Percentiles rank a stretch among this genome's conserved stretches.
These are phyloP conservation scores for Jackrogersella multiformis DNA, from an alignment of 495 filamentous ascomycete genomes.

Conservation along the genomic window DNA sequence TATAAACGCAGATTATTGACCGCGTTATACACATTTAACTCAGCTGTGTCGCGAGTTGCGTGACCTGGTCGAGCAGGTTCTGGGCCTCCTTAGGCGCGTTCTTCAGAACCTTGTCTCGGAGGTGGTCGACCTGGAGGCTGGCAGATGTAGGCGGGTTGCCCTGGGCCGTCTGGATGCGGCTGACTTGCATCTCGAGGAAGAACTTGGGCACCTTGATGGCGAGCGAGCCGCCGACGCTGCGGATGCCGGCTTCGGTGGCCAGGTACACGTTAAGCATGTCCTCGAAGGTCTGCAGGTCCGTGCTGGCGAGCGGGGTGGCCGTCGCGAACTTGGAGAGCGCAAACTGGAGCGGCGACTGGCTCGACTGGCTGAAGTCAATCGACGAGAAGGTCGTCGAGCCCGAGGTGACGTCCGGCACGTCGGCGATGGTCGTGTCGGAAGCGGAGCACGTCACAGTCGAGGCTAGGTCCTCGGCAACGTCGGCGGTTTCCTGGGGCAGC, in stretches of 20 bases:
- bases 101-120: constrained; percentile 59
- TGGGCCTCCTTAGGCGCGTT: constrained; percentile 54
- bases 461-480: constrained; percentile 45
- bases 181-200: constrained; percentile 59
- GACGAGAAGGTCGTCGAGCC: constrained; percentile 54
- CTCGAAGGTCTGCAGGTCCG: constrained; percentile 54
- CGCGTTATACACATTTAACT: constrained; percentile 23
- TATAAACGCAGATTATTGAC: neutral
- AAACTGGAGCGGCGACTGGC: constrained; percentile 52
- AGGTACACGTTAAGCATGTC: constrained; percentile 56
- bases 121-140: constrained; percentile 55
- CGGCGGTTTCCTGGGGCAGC: constrained; percentile 49
- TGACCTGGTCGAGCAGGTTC: constrained; percentile 51
- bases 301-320: constrained; percentile 46
- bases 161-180: constrained; percentile 60
- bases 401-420: constrained; percentile 56
- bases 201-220: constrained; percentile 62
- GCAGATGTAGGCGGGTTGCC: constrained; percentile 55
- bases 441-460: constrained; percentile 52
- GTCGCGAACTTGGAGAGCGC: constrained; percentile 54
- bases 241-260: constrained; percentile 60
- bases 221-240: constrained; percentile 53
- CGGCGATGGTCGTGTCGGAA: constrained; percentile 46
- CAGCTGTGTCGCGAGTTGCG: constrained; percentile 45
- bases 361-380: constrained; percentile 55